Conservation (phyloP, 805 yeast species). For the Spathaspora arborariae region DNA sequence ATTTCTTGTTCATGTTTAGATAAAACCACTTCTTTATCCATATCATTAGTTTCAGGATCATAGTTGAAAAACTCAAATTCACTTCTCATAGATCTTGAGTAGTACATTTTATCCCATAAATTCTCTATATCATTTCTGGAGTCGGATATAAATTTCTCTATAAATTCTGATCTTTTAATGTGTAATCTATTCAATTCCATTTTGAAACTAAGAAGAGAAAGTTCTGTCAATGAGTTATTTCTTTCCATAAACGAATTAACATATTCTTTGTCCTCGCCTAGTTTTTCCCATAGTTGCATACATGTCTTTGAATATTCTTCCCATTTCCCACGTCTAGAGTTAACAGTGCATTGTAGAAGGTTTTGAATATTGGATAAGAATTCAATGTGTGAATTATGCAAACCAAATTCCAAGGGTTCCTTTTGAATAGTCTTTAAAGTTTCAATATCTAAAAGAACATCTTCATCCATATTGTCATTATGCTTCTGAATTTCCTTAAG, state of each 20-base stretch:
- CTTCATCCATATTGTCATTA: slow-evolving; percentile 13
- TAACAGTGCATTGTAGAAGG: slow-evolving; percentile 29
- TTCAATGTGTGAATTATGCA: slow-evolving; percentile 29
- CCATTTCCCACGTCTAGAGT: slow-evolving; percentile 33
- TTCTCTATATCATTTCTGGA: slow-evolving; percentile 56
- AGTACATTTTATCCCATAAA: slow-evolving; percentile 62
- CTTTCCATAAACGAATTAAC: slow-evolving; percentile 39
- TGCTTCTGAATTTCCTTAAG: slow-evolving; percentile 29
- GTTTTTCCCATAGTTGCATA: slow-evolving; percentile 50
- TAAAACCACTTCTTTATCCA: slow-evolving; percentile 57
- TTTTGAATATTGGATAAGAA: slow-evolving; percentile 28
- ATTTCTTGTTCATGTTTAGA: slow-evolving; percentile 65
- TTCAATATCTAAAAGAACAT: slow-evolving; percentile 30
- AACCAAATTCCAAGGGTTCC: slow-evolving; percentile 39
- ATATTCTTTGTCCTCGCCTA: slow-evolving; percentile 44
- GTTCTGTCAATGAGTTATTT: slow-evolving; percentile 46
- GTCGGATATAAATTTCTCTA: slow-evolving; percentile 65
- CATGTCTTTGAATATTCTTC: slow-evolving; percentile 39
- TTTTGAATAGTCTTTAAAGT: slow-evolving; percentile 31
- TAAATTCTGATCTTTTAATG: slow-evolving; percentile 55
- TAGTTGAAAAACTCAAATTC: slow-evolving; percentile 42
- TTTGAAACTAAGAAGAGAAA: slow-evolving; percentile 48
- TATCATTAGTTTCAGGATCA: slow-evolving; percentile 29
- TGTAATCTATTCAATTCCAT: slow-evolving; percentile 56
- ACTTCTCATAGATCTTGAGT: slow-evolving; percentile 47